Evolutionary conservation across 2,329 filamentous ascomycete genomes (phyloP).

Genomic region (Exophiala phaeomuriformis): DNA sequence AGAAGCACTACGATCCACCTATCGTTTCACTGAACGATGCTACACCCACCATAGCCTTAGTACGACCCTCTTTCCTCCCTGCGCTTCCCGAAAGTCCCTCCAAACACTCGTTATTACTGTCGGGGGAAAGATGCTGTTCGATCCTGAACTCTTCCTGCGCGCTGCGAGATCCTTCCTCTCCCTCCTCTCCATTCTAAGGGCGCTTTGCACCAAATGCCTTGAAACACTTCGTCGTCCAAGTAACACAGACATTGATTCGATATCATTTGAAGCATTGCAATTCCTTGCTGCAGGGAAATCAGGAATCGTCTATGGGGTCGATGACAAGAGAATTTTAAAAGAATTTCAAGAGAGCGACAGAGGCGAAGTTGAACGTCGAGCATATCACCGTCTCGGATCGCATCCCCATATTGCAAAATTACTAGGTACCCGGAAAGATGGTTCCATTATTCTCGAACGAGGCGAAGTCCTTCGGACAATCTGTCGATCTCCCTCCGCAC

Average conservation of each 20-base stretch:
- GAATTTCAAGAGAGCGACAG: conserved; percentile 5
- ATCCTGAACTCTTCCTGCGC: not conserved
- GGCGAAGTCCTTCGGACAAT: conserved; percentile 4
- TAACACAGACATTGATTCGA: not conserved
- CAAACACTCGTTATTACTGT: not conserved
- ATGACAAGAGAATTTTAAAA: conserved; percentile 12
- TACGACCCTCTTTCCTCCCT: not conserved
- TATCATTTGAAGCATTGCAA: conserved; percentile 1
- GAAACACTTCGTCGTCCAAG: not conserved
- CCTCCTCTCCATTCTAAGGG: conserved; percentile 1
- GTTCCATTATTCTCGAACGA: conserved; percentile 8
- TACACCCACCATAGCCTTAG: not conserved
- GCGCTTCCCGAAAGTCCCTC: not conserved
- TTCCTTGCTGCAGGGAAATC: conserved; percentile 10
- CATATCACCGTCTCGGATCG: conserved; percentile 11
- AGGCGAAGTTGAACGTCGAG: conserved; percentile 8
- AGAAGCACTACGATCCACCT: not conserved
- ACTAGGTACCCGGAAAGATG: conserved; percentile 3
- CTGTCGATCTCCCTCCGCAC: not conserved
- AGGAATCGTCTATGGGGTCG: conserved; percentile 12
- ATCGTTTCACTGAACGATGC: not conserved
- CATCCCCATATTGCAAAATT: conserved; percentile 10
- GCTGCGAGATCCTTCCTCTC: not conserved
- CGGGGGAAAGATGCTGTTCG: not conserved
- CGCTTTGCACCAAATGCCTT: conserved; percentile 1